Percentiles rank a stretch among this genome's conserved stretches.
phyloP scores from a whole-genome alignment of 768 basidiomycete genomes.

The Termitomyces sp. region DNA sequence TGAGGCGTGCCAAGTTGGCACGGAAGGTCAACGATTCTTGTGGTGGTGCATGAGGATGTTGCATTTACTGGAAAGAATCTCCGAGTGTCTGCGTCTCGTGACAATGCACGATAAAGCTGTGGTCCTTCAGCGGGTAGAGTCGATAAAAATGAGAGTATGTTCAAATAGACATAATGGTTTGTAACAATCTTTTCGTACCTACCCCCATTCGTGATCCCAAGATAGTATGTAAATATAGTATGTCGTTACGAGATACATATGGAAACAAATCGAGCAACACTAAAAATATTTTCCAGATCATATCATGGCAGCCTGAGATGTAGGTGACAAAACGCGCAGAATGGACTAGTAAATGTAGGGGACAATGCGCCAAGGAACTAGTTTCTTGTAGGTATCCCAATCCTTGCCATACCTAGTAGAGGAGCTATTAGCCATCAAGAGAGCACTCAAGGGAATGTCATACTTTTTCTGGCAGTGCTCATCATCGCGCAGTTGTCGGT shows the following conservation, averaged over 20 bases:
- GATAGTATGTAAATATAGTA: too few species aligned
- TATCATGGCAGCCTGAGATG: neutral
- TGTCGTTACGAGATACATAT: neutral
- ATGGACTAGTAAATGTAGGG: conserved; percentile 67
- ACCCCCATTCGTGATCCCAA: neutral
- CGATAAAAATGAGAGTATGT: too few species aligned
- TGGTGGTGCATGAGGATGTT: conserved; percentile 11
- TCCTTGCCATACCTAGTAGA: conserved; percentile 83
- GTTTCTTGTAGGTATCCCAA: conserved; percentile 85
- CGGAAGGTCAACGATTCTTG: conserved; percentile 46
- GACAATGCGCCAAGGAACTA: conserved; percentile 83
- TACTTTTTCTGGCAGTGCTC: conserved; percentile 88
- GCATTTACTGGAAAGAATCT: conserved; percentile 1
- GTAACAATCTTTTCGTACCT: neutral
- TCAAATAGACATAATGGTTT: neutral
- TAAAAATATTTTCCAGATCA: neutral
- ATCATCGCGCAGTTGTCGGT: conserved; percentile 89
- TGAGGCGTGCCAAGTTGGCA: conserved; percentile 42
- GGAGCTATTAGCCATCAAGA: conserved; percentile 1
- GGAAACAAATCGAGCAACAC: neutral
- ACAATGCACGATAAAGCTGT: neutral
- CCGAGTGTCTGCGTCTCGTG: neutral
- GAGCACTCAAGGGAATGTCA: conserved; percentile 20
- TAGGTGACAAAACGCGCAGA: neutral
- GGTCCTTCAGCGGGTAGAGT: neutral